Evolutionary conservation across 805 yeast genomes (phyloP).

Genomic region (Candida broadrunensis): DNA sequence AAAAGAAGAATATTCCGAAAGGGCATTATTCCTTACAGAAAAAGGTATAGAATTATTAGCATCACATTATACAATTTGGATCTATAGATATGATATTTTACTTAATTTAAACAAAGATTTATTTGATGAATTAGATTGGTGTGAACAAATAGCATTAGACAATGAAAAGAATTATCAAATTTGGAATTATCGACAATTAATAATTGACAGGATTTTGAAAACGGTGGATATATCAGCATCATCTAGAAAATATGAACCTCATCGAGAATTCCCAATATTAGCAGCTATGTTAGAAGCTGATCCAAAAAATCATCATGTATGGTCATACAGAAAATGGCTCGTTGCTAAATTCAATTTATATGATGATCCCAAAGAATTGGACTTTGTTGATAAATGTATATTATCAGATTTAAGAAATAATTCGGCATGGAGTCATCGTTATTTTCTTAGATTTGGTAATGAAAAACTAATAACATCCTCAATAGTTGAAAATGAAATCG

Average conservation of each 20-base stretch:
- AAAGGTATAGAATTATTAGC: slow-evolving; percentile 66
- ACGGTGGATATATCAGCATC: slow-evolving; percentile 8
- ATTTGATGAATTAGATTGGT: slow-evolving; percentile 69
- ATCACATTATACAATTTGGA: slow-evolving; percentile 93
- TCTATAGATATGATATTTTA: slow-evolving; percentile 57
- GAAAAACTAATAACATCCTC: slow-evolving; percentile 11
- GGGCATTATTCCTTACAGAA: slow-evolving; percentile 69
- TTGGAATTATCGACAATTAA: slow-evolving; percentile 87
- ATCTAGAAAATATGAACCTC: slow-evolving; percentile 28
- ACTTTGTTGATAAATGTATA: slow-evolving; percentile 48
- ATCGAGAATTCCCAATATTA: slow-evolving; percentile 64
- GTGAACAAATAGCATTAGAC: slow-evolving; percentile 67
- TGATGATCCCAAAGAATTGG: slow-evolving; percentile 44
- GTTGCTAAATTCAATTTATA: slow-evolving; percentile 54
- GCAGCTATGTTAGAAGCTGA: slow-evolving; percentile 73
- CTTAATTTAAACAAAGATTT: slow-evolving; percentile 34
- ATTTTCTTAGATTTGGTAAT: slow-evolving; percentile 44
- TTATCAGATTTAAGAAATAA: slow-evolving; percentile 75
- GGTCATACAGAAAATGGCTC: slow-evolving; percentile 91
- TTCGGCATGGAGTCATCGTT: slow-evolving; percentile 91
- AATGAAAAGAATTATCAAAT: slow-evolving; percentile 92
- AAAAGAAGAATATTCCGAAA: slow-evolving; percentile 57
- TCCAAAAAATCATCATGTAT: slow-evolving; percentile 90
- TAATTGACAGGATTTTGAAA: slow-evolving; percentile 41
- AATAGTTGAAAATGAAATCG: slow-evolving; percentile 46